Evolutionary conservation across 257 asterid species (phyloP).

Genomic region (Nicotiana sylvestris): DNA sequence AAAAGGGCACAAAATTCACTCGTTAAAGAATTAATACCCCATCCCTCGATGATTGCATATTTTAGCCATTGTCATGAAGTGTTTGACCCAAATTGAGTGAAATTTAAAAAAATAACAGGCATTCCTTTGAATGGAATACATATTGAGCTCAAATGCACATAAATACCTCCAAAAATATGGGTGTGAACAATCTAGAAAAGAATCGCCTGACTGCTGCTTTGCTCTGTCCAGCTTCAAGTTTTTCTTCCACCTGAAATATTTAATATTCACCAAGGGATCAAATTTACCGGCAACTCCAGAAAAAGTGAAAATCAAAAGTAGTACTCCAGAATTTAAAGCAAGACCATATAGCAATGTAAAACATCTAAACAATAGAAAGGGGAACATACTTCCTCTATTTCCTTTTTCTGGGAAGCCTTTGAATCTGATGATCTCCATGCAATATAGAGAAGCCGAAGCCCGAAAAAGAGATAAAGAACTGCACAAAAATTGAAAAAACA

Average conservation of each 20-base stretch:
- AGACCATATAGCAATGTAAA: not conserved
- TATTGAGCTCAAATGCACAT: not conserved
- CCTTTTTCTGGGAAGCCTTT: conserved; percentile 86
- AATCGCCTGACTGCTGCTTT: conserved; percentile 63
- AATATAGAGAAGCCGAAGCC: conserved; percentile 84
- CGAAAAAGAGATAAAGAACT: conserved; percentile 89
- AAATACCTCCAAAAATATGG: conserved; percentile 80
- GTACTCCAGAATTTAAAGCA: not conserved
- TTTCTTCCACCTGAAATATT: conserved; percentile 66
- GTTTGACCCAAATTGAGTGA: not conserved
- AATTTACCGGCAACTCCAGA: not conserved
- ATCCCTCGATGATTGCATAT: not conserved
- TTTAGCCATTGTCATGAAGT: not conserved
- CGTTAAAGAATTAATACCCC: not conserved
- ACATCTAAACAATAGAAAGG: not conserved
- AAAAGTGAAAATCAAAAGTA: not conserved
- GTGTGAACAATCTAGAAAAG: conserved; percentile 82
- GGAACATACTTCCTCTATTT: conserved; percentile 80
- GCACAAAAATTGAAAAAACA: conserved; percentile 25
- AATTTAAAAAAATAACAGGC: not conserved
- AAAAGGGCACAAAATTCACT: not conserved
- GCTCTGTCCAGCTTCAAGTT: conserved; percentile 85
- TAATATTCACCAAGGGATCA: conserved; percentile 5
- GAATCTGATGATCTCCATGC: conserved; percentile 86
- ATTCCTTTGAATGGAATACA: not conserved